phyloP scores from a whole-genome alignment of 176 grass and related monocot genomes.

The Avena insularis region DNA sequence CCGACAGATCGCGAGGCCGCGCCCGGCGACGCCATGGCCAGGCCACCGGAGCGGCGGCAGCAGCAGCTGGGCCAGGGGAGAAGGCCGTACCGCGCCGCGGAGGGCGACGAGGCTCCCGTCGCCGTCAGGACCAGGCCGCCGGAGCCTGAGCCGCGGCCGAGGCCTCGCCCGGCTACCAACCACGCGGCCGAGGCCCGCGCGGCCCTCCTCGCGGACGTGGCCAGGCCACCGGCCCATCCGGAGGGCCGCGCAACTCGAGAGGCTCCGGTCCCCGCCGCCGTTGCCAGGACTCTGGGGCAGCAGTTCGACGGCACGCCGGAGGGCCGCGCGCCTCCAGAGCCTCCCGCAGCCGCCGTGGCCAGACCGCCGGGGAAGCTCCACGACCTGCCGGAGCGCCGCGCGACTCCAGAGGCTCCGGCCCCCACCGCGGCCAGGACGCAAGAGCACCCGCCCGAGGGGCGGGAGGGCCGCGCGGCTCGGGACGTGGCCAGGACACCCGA shows the following conservation, averaged over 20 bases:
- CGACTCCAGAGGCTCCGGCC: neutral
- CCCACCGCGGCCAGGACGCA: neutral
- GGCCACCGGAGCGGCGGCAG: neutral
- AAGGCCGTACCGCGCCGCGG: conserved; percentile 8
- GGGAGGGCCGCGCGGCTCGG: neutral
- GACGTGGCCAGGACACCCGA: neutral
- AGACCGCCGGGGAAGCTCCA: neutral
- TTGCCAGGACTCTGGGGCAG: neutral
- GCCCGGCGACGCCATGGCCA: neutral
- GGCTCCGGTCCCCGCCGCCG: neutral
- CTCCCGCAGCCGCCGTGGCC: neutral
- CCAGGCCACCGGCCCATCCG: neutral
- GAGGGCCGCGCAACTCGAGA: neutral
- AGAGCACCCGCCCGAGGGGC: neutral
- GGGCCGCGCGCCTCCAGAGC: neutral
- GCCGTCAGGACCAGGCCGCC: neutral
- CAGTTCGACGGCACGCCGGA: neutral
- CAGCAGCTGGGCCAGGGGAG: neutral
- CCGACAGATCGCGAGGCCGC: conserved; percentile 20
- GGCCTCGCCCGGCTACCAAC: neutral
- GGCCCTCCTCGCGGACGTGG: neutral
- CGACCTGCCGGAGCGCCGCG: neutral
- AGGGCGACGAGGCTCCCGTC: neutral
- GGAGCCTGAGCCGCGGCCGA: neutral
- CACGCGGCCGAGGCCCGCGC: neutral